Evolutionary conservation across 2,329 filamentous ascomycete genomes (phyloP).

Genomic region (Onygena corvina): DNA sequence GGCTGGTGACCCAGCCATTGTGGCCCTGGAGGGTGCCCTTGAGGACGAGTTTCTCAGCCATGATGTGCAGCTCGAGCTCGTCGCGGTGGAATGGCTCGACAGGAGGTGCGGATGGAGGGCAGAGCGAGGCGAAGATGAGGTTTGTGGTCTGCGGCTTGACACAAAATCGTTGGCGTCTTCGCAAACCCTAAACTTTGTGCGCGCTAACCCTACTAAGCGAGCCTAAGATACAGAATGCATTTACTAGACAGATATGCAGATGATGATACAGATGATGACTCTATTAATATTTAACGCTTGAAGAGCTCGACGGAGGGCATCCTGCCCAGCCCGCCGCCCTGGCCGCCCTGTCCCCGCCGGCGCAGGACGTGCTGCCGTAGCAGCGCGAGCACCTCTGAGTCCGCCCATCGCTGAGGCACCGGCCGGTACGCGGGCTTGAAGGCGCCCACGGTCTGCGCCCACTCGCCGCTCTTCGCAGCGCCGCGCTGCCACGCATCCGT

Average conservation of each 20-base stretch:
- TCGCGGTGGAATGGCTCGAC: slow-evolving; percentile 30
- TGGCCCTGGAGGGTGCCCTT: slow-evolving; percentile 97
- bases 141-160: slow-evolving; percentile 26
- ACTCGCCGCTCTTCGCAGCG: slow-evolving; percentile 58
- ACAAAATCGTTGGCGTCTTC: slow-evolving; percentile 27
- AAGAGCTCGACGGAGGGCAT: slow-evolving; percentile 39
- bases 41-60: slow-evolving; percentile 91
- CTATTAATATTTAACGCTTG: slow-evolving; percentile 15
- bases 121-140: slow-evolving; percentile 27
- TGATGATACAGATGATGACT: neutral
- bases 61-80: slow-evolving; percentile 36
- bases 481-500: slow-evolving; percentile 41
- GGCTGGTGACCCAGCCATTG: slow-evolving; percentile 98
- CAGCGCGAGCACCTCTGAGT: slow-evolving; percentile 64
- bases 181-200: slow-evolving; percentile 29
- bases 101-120: slow-evolving; percentile 23
- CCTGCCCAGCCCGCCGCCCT: slow-evolving; percentile 33
- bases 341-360: slow-evolving; percentile 33
- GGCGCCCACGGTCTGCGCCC: slow-evolving; percentile 90
- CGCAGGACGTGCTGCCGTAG: slow-evolving; percentile 71
- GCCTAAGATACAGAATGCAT: slow-evolving; percentile 23
- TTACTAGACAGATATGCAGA: neutral
- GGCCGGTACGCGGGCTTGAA: slow-evolving; percentile 90
- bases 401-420: slow-evolving; percentile 73
- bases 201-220: slow-evolving; percentile 19